Percentiles rank a stretch among this genome's conserved stretches.
These are phyloP conservation scores for Leccinum variicolor DNA, from an alignment of 768 basidiomycete genomes.

Conservation along the genomic window DNA sequence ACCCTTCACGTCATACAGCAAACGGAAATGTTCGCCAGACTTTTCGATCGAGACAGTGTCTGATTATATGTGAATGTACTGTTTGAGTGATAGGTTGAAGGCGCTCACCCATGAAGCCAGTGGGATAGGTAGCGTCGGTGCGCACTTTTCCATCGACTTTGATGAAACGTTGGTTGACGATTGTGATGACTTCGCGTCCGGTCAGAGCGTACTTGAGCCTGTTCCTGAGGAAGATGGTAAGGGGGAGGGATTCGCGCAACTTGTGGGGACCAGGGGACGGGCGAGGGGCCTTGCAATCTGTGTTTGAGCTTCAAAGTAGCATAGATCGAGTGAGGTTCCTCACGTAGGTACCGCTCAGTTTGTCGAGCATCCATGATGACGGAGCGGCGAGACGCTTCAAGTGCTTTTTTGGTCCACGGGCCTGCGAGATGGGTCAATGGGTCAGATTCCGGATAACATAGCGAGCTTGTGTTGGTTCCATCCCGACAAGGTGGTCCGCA, in stretches of 20 bases:
- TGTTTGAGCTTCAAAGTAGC: conserved; percentile 5
- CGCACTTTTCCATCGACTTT: conserved; percentile 99
- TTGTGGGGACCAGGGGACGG: conserved; percentile 99
- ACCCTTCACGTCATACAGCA: conserved; percentile 99
- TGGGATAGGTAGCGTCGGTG: conserved; percentile 94
- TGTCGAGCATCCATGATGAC: conserved; percentile 99
- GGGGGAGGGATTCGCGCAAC: conserved; percentile 96
- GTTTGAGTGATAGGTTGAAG: background rate
- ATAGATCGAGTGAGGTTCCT: conserved; percentile 27
- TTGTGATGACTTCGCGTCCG: conserved; percentile 92
- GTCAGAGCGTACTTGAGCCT: conserved; percentile 98
- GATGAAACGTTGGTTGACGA: conserved; percentile 94
- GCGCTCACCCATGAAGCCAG: conserved; percentile 92
- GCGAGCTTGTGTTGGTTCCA: conserved; percentile 11
- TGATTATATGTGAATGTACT: conserved; percentile 27
- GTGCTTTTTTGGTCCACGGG: conserved; percentile 98
- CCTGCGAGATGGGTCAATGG: conserved; percentile 45
- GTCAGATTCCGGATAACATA: conserved; percentile 13
- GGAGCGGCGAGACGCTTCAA: conserved; percentile 97
- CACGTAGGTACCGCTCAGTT: conserved; percentile 93
- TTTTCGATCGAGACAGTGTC: conserved; percentile 98
- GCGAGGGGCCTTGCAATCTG: conserved; percentile 72
- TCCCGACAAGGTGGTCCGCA: conserved; percentile 17
- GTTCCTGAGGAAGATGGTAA: conserved; percentile 97
- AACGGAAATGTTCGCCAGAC: conserved; percentile 98